Conservation (phyloP, 2,329 filamentous ascomycete species). For the Claviceps sp. region DNA sequence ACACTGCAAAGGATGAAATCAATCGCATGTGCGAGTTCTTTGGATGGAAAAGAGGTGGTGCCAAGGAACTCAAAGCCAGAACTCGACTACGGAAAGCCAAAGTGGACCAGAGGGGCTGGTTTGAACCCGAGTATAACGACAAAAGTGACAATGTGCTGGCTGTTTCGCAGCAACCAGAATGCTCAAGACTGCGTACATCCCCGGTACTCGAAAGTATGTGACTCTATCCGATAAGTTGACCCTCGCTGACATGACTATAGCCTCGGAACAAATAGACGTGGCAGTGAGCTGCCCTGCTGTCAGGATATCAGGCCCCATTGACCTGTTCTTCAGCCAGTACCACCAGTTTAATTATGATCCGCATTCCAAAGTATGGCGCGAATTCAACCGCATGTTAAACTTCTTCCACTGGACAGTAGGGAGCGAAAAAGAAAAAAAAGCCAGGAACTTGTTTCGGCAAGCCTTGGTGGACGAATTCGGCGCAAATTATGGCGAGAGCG, state of each 20-base stretch:
- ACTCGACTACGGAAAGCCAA: neutral
- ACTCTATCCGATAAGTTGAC: neutral
- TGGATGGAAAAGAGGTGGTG: neutral
- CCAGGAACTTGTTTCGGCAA: neutral
- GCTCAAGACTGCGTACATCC: neutral
- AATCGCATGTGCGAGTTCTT: neutral
- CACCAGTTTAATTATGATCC: too few species aligned
- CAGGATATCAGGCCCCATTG: neutral
- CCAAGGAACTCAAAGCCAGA: neutral
- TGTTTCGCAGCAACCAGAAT: neutral
- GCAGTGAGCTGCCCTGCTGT: too few species aligned
- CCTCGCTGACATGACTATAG: neutral
- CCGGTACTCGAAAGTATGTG: neutral
- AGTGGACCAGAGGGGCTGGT: neutral
- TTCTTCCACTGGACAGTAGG: too few species aligned
- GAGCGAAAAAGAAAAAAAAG: too few species aligned
- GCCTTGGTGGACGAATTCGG: constrained; percentile 1
- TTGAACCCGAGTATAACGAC: neutral
- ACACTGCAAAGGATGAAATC: neutral
- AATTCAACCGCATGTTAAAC: too few species aligned
- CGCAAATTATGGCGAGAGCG: neutral
- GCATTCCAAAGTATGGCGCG: too few species aligned
- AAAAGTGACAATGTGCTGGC: neutral
- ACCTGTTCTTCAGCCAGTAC: neutral
- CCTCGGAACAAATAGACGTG: too few species aligned